phyloP scores from a whole-genome alignment of 345 rosid genomes.

The Cardiospermum halicacabum region DNA sequence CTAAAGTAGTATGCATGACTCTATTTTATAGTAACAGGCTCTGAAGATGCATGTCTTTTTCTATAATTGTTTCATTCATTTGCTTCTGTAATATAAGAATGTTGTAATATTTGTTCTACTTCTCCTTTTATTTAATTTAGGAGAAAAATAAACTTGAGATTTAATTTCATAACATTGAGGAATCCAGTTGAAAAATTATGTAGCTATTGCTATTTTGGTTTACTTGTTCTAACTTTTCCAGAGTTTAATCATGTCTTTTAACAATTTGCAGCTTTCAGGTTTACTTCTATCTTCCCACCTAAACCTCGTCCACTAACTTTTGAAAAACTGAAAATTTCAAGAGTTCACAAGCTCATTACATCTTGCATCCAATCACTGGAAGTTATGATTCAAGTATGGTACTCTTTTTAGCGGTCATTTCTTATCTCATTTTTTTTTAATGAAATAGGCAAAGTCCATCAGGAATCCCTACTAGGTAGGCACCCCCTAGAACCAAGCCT shows the following conservation, averaged over 20 bases:
- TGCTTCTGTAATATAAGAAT: not conserved
- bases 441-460: too few species aligned
- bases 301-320: slow-evolving; percentile 76
- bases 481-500: too few species aligned
- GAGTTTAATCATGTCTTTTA: slow-evolving; percentile 10
- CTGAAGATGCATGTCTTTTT: not conserved
- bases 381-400: slow-evolving; percentile 82
- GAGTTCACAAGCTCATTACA: slow-evolving; percentile 39
- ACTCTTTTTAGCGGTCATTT: not conserved
- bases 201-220: not conserved
- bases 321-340: slow-evolving; percentile 38
- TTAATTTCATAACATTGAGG: not conserved
- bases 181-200: not conserved
- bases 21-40: not conserved
- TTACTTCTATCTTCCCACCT: slow-evolving; percentile 85
- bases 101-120: not conserved
- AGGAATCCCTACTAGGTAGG: too few species aligned
- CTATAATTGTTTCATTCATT: slow-evolving; percentile 2
- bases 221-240: not conserved
- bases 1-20: not conserved
- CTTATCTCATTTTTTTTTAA: too few species aligned
- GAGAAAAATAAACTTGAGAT: too few species aligned
- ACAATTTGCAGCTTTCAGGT: slow-evolving; percentile 71
- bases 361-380: slow-evolving; percentile 76
- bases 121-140: not conserved